Evolutionary conservation across 2,329 filamentous ascomycete genomes (phyloP).

Genomic region (Diaporthe citri): DNA sequence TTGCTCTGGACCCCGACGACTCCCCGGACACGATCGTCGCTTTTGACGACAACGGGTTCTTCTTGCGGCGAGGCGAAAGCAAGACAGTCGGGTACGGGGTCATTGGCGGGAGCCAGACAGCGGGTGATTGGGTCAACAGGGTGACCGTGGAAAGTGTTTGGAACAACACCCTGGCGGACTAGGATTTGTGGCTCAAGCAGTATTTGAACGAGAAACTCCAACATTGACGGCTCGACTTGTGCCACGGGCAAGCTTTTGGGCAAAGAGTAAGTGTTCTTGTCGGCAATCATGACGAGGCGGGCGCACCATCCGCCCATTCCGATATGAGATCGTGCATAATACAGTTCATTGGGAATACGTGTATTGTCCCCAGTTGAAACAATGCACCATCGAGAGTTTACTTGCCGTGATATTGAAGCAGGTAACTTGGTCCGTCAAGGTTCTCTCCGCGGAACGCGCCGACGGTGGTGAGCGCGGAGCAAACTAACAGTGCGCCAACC

Average conservation of each 20-base stretch:
- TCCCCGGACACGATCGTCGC: conserved; percentile 57
- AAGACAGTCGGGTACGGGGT: conserved; percentile 60
- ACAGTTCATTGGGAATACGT: not conserved
- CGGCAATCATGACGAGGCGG: not conserved
- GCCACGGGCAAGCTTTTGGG: not conserved
- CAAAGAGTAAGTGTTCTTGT: not conserved
- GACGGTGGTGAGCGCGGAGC: not conserved
- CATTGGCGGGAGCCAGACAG: conserved; percentile 51
- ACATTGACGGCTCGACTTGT: not conserved
- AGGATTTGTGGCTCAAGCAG: not conserved
- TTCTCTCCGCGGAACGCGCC: not conserved
- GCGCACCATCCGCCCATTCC: not conserved
- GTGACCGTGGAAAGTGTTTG: conserved; percentile 67
- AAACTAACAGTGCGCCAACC: not conserved
- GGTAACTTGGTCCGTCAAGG: not conserved
- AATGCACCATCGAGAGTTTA: not conserved
- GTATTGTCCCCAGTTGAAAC: not conserved
- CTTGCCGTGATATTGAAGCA: not conserved
- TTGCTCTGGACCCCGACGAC: conserved; percentile 58
- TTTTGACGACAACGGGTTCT: conserved; percentile 67
- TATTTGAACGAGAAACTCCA: not conserved
- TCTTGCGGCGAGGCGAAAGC: conserved; percentile 58
- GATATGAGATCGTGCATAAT: not conserved
- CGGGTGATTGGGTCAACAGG: conserved; percentile 48
- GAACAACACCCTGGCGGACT: conserved; percentile 51